A percentile compares a stretch with the other conserved stretches of the same genome.
Evolutionary conservation across 352 stramenopile genomes (phyloP).

Genomic region (Globisporangium viniferum): DNA sequence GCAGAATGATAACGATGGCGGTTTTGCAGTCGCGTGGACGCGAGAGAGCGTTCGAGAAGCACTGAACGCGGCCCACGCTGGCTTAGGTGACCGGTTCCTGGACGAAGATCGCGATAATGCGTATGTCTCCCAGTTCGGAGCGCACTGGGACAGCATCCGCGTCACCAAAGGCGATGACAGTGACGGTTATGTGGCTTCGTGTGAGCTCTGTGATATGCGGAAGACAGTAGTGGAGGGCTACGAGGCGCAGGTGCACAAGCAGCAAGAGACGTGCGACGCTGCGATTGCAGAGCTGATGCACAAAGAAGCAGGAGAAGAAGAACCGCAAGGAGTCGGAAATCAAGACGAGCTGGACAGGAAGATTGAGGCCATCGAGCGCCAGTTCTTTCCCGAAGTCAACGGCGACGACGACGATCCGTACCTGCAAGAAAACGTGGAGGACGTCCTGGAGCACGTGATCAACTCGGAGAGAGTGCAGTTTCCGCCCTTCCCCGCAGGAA

Average conservation of each 20-base stretch:
- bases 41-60: neutral
- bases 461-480: neutral
- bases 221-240: neutral
- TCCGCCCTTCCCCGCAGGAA: conserved; percentile 1
- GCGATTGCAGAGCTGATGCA: neutral
- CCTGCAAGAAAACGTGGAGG: neutral
- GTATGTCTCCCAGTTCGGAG: conserved; percentile 6
- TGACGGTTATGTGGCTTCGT: neutral
- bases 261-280: neutral
- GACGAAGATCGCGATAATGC: neutral
- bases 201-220: conserved; percentile 1
- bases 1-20: neutral
- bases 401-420: neutral
- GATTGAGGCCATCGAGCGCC: neutral
- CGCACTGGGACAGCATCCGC: conserved; percentile 10
- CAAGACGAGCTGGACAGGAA: neutral
- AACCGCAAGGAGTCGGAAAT: neutral
- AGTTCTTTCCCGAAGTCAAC: neutral
- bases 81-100: neutral
- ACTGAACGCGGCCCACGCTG: neutral
- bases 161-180: neutral
- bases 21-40: neutral
- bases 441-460: neutral
- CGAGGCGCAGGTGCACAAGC: neutral
- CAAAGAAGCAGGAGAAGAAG: neutral